phyloP scores from a whole-genome alignment of 1,284 basidiomycete genomes.

The Meira nashicola region DNA sequence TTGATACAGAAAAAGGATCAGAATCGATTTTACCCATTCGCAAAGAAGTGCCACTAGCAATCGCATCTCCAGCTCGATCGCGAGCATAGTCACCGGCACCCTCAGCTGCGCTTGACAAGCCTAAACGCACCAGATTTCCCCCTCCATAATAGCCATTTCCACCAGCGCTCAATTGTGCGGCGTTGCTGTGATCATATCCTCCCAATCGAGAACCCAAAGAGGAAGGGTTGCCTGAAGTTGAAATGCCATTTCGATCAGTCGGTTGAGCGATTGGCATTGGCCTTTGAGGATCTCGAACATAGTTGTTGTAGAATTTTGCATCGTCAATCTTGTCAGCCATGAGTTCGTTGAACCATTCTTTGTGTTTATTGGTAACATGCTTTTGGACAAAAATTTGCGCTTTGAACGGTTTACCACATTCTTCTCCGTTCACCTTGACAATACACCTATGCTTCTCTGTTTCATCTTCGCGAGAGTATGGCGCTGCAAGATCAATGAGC shows the following conservation, averaged over 20 bases:
- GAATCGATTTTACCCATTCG: constrained; percentile 10
- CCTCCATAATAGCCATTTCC: constrained; percentile 9
- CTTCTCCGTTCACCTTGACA: constrained; percentile 20
- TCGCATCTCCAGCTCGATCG: not conserved
- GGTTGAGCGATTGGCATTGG: constrained; percentile 1
- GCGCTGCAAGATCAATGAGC: constrained; percentile 25
- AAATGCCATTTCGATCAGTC: not conserved
- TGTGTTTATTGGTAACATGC: constrained; percentile 47
- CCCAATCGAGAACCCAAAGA: constrained; percentile 2
- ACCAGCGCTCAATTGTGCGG: constrained; percentile 12
- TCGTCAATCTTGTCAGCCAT: constrained; percentile 18
- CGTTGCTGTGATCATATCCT: constrained; percentile 1
- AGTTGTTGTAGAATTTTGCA: constrained; percentile 28
- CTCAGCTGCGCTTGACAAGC: not conserved
- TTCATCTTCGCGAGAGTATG: constrained; percentile 36
- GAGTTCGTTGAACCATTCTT: constrained; percentile 22
- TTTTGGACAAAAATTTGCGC: constrained; percentile 42
- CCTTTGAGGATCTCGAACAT: constrained; percentile 31
- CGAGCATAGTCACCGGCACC: constrained; percentile 7
- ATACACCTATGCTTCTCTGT: constrained; percentile 43
- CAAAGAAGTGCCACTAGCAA: constrained; percentile 18
- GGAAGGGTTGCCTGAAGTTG: not conserved
- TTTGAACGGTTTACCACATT: constrained; percentile 48
- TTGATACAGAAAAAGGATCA: not conserved
- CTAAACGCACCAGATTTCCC: not conserved